Percentiles rank a stretch among this genome's conserved stretches.
phyloP scores from a whole-genome alignment of 352 stramenopile species.

The Detonula confervacea region DNA sequence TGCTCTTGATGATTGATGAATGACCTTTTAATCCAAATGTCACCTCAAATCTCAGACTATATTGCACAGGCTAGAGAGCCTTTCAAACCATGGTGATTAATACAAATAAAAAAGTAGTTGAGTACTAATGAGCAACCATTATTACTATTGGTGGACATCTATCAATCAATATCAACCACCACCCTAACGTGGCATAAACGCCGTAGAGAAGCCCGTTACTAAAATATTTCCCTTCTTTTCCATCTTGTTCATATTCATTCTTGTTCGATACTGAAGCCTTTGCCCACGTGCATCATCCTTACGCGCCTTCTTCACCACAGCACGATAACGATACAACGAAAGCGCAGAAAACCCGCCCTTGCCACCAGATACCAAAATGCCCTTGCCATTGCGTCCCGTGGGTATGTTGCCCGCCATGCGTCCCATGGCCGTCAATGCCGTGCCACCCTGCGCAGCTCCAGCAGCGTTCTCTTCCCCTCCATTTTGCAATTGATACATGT shows the following conservation, averaged over 20 bases:
- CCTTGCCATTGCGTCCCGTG: constrained; percentile 64
- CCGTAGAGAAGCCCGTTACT: constrained; percentile 71
- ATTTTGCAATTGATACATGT: constrained; percentile 50
- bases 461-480: constrained; percentile 9
- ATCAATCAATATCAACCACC: no score
- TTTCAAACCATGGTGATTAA: no score
- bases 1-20: no score
- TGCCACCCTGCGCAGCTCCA: background rate
- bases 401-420: constrained; percentile 32
- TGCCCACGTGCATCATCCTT: constrained; percentile 64
- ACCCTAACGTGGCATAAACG: constrained; percentile 43
- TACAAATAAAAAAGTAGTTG: no score
- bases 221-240: constrained; percentile 85
- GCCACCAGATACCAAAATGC: constrained; percentile 66
- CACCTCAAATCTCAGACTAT: no score
- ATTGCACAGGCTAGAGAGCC: no score
- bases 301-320: constrained; percentile 76
- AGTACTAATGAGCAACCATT: no score
- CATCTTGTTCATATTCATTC: constrained; percentile 84
- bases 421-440: constrained; percentile 25
- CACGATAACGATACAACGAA: constrained; percentile 82
- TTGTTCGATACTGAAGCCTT: constrained; percentile 63
- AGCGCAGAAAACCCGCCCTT: constrained; percentile 68
- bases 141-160: no score
- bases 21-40: no score